Percentiles rank a stretch among this genome's conserved stretches.
Evolutionary conservation across 805 yeast species (phyloP).

Genomic region (Metschnikowia aberdeeniae): DNA sequence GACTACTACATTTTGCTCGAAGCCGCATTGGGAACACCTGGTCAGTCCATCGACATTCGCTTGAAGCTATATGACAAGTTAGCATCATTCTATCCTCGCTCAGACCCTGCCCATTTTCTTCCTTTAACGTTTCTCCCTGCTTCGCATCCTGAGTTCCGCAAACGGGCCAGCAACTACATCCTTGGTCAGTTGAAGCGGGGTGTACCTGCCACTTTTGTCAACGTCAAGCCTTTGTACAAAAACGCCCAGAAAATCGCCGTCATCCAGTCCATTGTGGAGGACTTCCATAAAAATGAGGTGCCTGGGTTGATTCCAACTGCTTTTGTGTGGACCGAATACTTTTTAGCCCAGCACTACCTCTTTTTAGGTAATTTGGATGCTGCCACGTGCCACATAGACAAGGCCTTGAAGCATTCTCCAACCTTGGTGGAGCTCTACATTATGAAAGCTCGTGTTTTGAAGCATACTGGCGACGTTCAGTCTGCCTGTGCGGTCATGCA

Average conservation of each 20-base stretch:
- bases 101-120: conserved; percentile 74
- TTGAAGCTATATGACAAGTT: conserved; percentile 62
- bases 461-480: conserved; percentile 58
- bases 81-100: conserved; percentile 68
- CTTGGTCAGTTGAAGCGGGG: conserved; percentile 64
- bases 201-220: conserved; percentile 86
- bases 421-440: conserved; percentile 80
- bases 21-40: conserved; percentile 50
- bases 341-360: conserved; percentile 73
- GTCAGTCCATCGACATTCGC: conserved; percentile 46
- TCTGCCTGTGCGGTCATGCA: conserved; percentile 67
- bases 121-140: conserved; percentile 73
- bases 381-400: conserved; percentile 57
- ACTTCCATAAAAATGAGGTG: conserved; percentile 36
- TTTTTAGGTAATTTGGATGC: conserved; percentile 46
- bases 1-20: conserved; percentile 67
- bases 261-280: conserved; percentile 52
- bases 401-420: conserved; percentile 71
- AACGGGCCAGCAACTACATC: conserved; percentile 52
- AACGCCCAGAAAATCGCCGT: conserved; percentile 35
- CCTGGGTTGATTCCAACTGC: conserved; percentile 39
- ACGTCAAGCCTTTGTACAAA: conserved; percentile 75
- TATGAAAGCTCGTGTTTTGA: conserved; percentile 73
- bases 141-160: conserved; percentile 43
- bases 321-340: conserved; percentile 68